A percentile compares a stretch with the other conserved stretches of the same genome.
Conservation (phyloP, 371 early-diverging fungal species). For the Haplosporangium sp. region DNA sequence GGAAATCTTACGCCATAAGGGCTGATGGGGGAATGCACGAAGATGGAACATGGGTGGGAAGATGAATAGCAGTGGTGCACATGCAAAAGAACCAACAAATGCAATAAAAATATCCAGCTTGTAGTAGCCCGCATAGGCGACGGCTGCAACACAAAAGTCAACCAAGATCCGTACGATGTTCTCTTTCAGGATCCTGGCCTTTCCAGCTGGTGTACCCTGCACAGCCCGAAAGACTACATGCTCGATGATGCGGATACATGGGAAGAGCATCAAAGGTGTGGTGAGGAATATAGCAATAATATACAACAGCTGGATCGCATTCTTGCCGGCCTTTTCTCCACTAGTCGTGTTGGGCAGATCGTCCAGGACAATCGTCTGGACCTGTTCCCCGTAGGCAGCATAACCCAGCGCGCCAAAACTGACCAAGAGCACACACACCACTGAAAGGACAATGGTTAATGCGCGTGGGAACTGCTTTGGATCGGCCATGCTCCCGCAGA, state of each 20-base stretch:
- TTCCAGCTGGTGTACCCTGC: conserved; percentile 36
- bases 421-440: conserved; percentile 78
- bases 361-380: conserved; percentile 84
- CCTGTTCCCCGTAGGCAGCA: conserved; percentile 84
- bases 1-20: conserved; percentile 56
- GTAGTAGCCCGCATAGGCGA: conserved; percentile 84
- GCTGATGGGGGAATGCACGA: conserved; percentile 60
- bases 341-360: conserved; percentile 77
- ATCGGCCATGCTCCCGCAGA: conserved; percentile 86
- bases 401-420: conserved; percentile 86
- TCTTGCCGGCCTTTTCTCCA: conserved; percentile 58
- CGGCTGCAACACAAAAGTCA: conserved; percentile 67
- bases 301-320: conserved; percentile 83
- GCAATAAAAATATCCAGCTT: conserved; percentile 90
- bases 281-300: conserved; percentile 89
- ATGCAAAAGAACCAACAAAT: conserved; percentile 89
- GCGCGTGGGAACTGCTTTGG: conserved; percentile 84
- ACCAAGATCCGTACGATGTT: conserved; percentile 78
- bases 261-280: conserved; percentile 88
- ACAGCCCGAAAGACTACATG: conserved; percentile 59
- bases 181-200: conserved; percentile 85
- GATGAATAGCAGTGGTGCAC: conserved; percentile 74
- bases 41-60: conserved; percentile 81
- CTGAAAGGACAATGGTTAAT: conserved; percentile 74
- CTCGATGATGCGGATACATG: conserved; percentile 86